These are phyloP conservation scores for Kwoniella dendrophila DNA, from an alignment of 768 basidiomycete genomes.

Conservation along the genomic window DNA sequence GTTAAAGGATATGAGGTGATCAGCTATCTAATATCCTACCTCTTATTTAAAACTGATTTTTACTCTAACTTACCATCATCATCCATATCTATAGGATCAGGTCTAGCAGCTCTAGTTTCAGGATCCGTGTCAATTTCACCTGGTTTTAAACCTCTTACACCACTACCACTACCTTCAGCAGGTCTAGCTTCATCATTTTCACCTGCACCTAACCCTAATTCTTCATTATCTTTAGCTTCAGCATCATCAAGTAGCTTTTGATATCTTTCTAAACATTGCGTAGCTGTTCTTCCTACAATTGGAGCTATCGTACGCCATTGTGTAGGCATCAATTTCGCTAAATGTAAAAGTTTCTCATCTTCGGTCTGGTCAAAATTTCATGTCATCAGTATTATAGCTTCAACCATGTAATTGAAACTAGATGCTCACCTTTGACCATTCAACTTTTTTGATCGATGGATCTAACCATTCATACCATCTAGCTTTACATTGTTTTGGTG, in stretches of 20 bases:
- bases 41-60: not conserved
- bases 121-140: conserved; percentile 99
- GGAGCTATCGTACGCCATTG: conserved; percentile 99
- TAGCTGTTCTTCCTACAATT: conserved; percentile 95
- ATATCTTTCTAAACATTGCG: conserved; percentile 96
- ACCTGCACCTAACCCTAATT: conserved; percentile 85
- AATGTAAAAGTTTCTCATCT: conserved; percentile 95
- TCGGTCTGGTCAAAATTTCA: too few species aligned
- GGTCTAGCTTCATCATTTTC: conserved; percentile 73
- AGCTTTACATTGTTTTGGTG: conserved; percentile 96
- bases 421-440: conserved; percentile 87
- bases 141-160: conserved; percentile 81
- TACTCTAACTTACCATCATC: conserved; percentile 79
- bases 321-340: conserved; percentile 98
- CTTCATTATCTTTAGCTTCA: conserved; percentile 93
- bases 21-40: not conserved
- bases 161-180: too few species aligned
- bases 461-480: conserved; percentile 98
- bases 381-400: too few species aligned
- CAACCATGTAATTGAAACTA: not conserved
- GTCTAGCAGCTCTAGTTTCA: conserved; percentile 95
- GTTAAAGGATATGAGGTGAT: too few species aligned
- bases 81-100: conserved; percentile 99
- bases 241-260: conserved; percentile 97
- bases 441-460: conserved; percentile 98